Evolutionary conservation across 768 basidiomycete species (phyloP).

Genomic region (Pleurotus djamor): DNA sequence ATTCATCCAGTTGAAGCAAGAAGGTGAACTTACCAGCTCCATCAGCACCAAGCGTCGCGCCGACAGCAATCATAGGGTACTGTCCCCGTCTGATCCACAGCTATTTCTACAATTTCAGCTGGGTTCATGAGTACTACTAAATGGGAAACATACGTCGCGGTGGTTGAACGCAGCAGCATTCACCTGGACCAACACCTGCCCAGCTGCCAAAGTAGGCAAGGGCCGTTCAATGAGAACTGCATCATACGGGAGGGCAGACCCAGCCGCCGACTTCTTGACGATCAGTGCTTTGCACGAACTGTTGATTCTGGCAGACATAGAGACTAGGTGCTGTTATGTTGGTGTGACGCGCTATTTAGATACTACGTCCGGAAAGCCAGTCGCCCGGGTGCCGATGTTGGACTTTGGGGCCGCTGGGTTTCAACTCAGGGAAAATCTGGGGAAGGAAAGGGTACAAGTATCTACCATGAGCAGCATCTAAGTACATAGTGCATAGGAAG

Average conservation of each 20-base stretch:
- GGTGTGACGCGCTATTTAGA: neutral
- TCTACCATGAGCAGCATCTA: too few species aligned
- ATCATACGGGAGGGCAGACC: conserved; percentile 32
- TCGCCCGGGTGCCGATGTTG: too few species aligned
- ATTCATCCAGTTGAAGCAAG: neutral
- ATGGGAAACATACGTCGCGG: conserved; percentile 49
- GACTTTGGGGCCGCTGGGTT: too few species aligned
- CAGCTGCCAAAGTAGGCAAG: conserved; percentile 47
- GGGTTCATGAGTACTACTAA: neutral
- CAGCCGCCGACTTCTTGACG: neutral
- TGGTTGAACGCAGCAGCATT: conserved; percentile 76
- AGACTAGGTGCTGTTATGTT: neutral
- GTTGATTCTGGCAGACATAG: neutral
- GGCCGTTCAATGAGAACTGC: conserved; percentile 48
- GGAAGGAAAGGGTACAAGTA: too few species aligned
- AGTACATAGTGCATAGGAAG: too few species aligned
- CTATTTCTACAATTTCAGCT: conserved; percentile 29
- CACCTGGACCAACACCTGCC: conserved; percentile 66
- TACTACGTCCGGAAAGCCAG: too few species aligned
- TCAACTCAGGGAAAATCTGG: too few species aligned
- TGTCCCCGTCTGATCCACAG: conserved; percentile 71
- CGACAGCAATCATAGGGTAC: conserved; percentile 64
- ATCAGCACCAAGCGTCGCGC: conserved; percentile 66
- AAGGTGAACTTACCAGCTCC: conserved; percentile 54
- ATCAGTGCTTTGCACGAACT: conserved; percentile 1